Base-by-base conservation (phyloP, 257 asterid species). In the Prunella vulgaris region DNA sequence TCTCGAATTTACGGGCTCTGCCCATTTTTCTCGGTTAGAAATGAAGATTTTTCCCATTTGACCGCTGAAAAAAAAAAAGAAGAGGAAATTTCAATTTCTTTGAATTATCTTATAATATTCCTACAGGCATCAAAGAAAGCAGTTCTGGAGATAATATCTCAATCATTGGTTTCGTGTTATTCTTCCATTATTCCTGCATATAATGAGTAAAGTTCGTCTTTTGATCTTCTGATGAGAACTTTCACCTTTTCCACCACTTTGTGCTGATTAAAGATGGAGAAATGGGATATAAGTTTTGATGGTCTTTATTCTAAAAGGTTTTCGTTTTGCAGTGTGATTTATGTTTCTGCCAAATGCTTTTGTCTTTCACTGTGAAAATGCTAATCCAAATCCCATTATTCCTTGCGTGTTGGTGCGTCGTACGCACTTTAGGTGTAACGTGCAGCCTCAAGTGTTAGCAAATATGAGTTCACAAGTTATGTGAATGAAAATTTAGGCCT, bases 111-210 rank as follows among this genome's bases (percentile, higher is more conserved):
- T 42, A 33, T 10, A 9, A 42, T 51, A 68, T 37, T 30, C 69
- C 35, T 18, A 75, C 30, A 4, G 67, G 68, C 59, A 57, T 24
- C 69, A 62, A 63, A 52, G 10, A 64, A 74, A 56, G 69, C 78
- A 66, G 71, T 64, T 71, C 72, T 74, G 49, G 35, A 64, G 78
- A 60, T 68, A 49, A 67, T 66, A 72, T 77, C 81, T 76, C 80
- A 74, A 71, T 81, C 83, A 81, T 38, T 64, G 77, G 68, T 77
- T 78, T 70, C 84, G 83, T 83, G 75, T 71, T 67, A 63, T 28
- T 74, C 28, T 63, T 68, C 60, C 15, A 52, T 70, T 28, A 67
- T 73, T 74, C 63, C 66, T 42, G 62, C 58, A 37, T 32, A 58
- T 52, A 59, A 58, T 70, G 33, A 68, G 48, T 75, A 82, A 15